Evolutionary conservation across 345 rosid species (phyloP).

Genomic region (Luvunga scandens): DNA sequence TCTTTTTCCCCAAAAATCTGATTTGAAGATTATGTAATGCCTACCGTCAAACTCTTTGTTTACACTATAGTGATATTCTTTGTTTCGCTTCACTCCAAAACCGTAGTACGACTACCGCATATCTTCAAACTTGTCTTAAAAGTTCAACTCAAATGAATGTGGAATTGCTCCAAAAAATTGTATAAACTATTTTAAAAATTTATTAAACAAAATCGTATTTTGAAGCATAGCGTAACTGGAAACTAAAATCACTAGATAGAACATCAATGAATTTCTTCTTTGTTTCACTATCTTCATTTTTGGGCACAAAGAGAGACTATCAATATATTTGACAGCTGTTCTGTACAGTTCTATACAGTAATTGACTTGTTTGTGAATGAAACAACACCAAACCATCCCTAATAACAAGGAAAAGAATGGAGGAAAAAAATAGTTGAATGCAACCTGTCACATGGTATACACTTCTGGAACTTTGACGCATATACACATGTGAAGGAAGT

Average conservation of each 20-base stretch:
- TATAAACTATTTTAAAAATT: no score
- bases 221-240: no score
- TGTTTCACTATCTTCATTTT: neutral
- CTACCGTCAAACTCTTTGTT: no score
- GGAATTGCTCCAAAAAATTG: no score
- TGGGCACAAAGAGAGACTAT: neutral
- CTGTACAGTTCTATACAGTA: neutral
- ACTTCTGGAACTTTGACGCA: constrained; percentile 38
- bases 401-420: neutral
- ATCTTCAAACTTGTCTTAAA: no score
- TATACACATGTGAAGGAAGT: constrained; percentile 75
- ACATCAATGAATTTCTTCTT: neutral
- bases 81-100: no score
- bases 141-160: no score
- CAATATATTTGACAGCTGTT: neutral
- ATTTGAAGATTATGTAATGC: no score
- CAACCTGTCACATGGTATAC: constrained; percentile 14
- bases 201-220: no score
- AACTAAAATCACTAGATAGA: neutral
- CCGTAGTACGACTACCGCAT: no score
- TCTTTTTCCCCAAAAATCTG: no score
- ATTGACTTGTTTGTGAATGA: neutral
- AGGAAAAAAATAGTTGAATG: neutral
- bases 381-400: neutral
- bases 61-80: no score